Conservation (phyloP, 176 grass and related monocot genomes). For the Saccharum spontaneum region DNA sequence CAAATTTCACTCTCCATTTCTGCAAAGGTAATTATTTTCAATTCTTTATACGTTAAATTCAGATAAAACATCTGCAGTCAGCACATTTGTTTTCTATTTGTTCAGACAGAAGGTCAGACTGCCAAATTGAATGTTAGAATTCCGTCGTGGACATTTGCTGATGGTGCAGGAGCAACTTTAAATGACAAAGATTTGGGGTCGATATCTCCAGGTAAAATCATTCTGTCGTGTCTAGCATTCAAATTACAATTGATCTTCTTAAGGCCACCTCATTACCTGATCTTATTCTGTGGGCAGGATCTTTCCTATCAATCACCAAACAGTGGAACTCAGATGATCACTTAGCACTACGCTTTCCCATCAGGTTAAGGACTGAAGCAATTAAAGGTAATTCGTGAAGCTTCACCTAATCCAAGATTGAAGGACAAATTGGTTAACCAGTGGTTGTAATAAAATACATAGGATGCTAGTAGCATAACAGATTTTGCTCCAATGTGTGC, state of each 20-base stretch:
- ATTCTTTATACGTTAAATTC: neutral
- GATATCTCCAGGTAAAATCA: constrained; percentile 59
- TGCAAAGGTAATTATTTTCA: constrained; percentile 40
- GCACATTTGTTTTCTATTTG: constrained; percentile 27
- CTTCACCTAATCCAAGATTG: neutral
- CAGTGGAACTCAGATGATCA: constrained; percentile 75
- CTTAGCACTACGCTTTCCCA: constrained; percentile 54
- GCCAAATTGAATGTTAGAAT: constrained; percentile 75
- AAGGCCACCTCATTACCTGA: neutral
- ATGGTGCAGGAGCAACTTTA: constrained; percentile 54
- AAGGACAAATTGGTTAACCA: neutral
- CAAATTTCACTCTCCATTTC: constrained; percentile 64
- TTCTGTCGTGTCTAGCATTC: constrained; percentile 6
- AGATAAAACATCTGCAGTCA: constrained; percentile 15
- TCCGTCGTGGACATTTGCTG: constrained; percentile 78
- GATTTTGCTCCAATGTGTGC: neutral
- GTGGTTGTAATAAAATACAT: constrained; percentile 8
- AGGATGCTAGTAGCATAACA: neutral
- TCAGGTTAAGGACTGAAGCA: constrained; percentile 60
- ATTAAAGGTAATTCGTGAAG: constrained; percentile 66
- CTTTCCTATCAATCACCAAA: constrained; percentile 67
- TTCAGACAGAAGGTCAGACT: constrained; percentile 52
- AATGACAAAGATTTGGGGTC: constrained; percentile 64
- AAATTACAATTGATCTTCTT: neutral
- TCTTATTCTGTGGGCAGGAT: constrained; percentile 51